Evolutionary conservation across 148 eudicot species (phyloP).

Genomic region (Agrostemma githago): DNA sequence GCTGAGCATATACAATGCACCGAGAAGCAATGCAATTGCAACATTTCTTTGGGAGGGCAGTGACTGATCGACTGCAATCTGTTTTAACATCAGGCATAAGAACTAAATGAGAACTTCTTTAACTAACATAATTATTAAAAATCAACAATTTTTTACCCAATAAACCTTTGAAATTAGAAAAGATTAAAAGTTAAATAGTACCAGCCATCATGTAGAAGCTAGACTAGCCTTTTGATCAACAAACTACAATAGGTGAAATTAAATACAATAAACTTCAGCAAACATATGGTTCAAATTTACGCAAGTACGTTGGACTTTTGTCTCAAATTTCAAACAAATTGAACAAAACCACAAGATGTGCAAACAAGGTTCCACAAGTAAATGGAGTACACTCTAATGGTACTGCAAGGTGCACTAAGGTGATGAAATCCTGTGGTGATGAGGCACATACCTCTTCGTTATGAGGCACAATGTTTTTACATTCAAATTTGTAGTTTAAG

Average conservation of each 20-base stretch:
- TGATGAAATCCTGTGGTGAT: no score
- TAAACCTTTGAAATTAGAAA: not conserved
- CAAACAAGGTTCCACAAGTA: no score
- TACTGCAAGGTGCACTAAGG: no score
- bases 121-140: not conserved
- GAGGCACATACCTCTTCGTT: no score
- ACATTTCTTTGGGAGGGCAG: conserved; percentile 75
- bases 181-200: not conserved
- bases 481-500: no score
- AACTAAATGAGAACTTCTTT: not conserved
- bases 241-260: not conserved
- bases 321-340: not conserved
- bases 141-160: not conserved
- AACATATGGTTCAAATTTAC: no score
- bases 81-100: conserved; percentile 24
- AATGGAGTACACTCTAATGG: no score
- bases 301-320: not conserved
- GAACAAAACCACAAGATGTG: no score
- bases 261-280: no score
- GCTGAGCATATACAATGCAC: conserved; percentile 86
- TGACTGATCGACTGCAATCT: conserved; percentile 80
- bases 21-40: conserved; percentile 82
- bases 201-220: not conserved
- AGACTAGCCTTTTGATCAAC: not conserved
- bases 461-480: no score